Evolutionary conservation across 805 yeast species (phyloP), one percentile per base, ranked within the genome.

Genomic region (Clavispora phyllophila): DNA sequence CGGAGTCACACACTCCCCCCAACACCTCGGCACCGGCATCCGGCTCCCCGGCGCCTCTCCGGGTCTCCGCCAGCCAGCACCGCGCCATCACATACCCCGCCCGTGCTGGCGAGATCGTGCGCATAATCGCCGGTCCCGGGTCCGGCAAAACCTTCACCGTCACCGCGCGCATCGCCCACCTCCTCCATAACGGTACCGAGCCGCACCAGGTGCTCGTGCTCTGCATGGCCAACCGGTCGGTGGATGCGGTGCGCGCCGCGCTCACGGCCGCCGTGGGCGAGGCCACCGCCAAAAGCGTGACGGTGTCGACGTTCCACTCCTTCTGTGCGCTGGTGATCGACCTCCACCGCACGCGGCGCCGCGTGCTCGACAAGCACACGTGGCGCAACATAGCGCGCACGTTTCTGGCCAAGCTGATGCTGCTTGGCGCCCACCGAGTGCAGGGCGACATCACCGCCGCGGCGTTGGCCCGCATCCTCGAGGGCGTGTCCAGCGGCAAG

Each of bases 221-320:
- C 4, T 79, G 87, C 12, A 68, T 84, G 72, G 83, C 91, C 0
- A 84, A 83, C 50, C 68, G 83, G 42, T 79, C 89, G 0, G 88
- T 84, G 1, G 73, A 72, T 26, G 77, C 69, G 62, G 42, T 69
- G 66, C 32, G 63, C 56, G 36, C 44, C 33, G 28, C 73, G 58
- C 44, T 66, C 66, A 25, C 36, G 32, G 12, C 50, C 31, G 2
- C 53, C 54, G 47, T 77, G 18, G 75, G 75, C 1, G 54, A 47
- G 3, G 63, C 59, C 1, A 42, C 65, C 48, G 88, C 89, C 58
- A 84, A 82, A 45, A 85, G 82, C 58, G 84, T 86, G 7, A 96
- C 96, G 14, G 85, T 89, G 48, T 75, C 79, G 54, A 88, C 82
- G 54, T 83, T 78, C 67, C 85, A 81, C 56, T 78, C 73, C 66